Evolutionary conservation across 2,329 filamentous ascomycete genomes (phyloP), one percentile per base, ranked within the genome.

Genomic region (Pestalotiopsis sp.): DNA sequence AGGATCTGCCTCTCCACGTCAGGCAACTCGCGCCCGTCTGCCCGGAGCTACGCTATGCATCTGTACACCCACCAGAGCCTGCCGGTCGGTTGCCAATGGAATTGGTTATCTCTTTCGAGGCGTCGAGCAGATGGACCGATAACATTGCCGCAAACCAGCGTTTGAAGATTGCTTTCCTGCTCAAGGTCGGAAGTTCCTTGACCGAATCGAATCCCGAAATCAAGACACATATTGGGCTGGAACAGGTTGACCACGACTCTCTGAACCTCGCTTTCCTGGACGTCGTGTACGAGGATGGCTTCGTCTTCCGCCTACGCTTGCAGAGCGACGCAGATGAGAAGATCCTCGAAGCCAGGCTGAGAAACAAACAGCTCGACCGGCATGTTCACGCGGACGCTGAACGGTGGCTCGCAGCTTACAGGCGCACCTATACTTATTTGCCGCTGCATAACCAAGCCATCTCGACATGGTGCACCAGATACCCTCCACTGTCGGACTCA

Each of bases 111-210:
- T 95, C 95, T 76, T 98, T 99, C 74, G 96, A 99, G 81, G 93
- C 92, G 4, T 98, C 96, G 6, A 91, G 90, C 60, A 92, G 93
- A 73, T 99, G 96, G 96, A 96, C 96, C 0, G 95, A 98, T 76
- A 94, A 97, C 76, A 82, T 98, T 9, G 89, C 89, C 3, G 95
- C 95, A 4, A 97, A 98, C 67, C 96, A 99, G 79, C 90, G 94
- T 76, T 95, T 94, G 13, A 99, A 99, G 80, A 88, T 97, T 52
- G 96, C 97, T 3, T 97, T 99, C 77, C 85, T 96, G 3, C 82
- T 98, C 3, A 88, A 91, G 74, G 90, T 97, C 68, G 90, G 91
- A 64, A 89, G 91, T 65, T 86, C 94, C 2, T 82, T 99, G 2
- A 85, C 88, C 67, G 85, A 88, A 20, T 81, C 85, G 2, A 88